These are phyloP conservation scores for Vitis hybrid DNA, from an alignment of 177 flowering plant genomes.

Conservation along the genomic window DNA sequence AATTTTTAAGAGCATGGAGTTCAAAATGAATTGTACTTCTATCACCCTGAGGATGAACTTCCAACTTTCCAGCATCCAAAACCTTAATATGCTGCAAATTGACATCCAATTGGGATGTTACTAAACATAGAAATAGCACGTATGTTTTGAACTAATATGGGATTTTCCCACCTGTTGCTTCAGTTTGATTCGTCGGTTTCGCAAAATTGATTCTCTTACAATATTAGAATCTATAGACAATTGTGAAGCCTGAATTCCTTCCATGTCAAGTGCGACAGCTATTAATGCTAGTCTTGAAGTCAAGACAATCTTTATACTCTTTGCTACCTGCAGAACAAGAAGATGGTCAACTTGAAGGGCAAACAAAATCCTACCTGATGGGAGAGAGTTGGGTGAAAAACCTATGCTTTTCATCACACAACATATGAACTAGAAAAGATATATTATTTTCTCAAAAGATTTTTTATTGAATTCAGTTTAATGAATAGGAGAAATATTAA, in stretches of 20 bases:
- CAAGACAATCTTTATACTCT: conserved; percentile 62
- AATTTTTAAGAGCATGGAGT: conserved; percentile 50
- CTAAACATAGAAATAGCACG: neutral
- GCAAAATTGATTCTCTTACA: conserved; percentile 62
- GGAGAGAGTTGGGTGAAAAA: neutral
- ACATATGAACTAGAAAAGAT: neutral
- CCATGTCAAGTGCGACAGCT: conserved; percentile 61
- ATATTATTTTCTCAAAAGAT: neutral
- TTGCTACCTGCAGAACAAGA: conserved; percentile 60
- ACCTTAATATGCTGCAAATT: conserved; percentile 59
- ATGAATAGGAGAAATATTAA: neutral
- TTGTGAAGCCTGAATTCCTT: conserved; percentile 54
- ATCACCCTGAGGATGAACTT: conserved; percentile 51
- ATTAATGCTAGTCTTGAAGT: conserved; percentile 59
- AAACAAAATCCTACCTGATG: neutral
- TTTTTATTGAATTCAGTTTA: neutral
- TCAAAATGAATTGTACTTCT: conserved; percentile 58
- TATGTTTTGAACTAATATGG: neutral
- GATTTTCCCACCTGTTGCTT: conserved; percentile 49
- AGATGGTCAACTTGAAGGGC: conserved; percentile 2
- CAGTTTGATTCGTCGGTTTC: conserved; percentile 47
- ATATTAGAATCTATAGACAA: conserved; percentile 54
- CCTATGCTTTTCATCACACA: neutral
- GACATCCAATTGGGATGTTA: conserved; percentile 9
- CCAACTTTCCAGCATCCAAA: conserved; percentile 49